Evolutionary conservation across 1,139 yeast species (phyloP).

Genomic region (Geotrichum phurueaensis): DNA sequence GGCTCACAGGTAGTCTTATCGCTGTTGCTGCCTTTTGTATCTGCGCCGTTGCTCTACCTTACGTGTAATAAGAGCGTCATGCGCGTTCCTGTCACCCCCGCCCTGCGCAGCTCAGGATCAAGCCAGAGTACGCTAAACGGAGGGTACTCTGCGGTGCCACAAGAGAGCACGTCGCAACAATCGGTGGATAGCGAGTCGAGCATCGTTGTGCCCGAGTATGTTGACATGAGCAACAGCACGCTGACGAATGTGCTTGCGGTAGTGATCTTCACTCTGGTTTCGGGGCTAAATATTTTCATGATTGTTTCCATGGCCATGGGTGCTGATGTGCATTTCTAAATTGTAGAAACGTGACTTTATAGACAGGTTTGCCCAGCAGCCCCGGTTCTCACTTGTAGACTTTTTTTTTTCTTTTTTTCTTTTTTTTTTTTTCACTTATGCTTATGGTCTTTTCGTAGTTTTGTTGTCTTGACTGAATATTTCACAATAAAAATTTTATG

Average conservation of each 20-base stretch:
- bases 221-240: conserved; percentile 64
- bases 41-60: conserved; percentile 83
- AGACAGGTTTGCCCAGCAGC: not conserved
- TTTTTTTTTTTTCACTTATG: not conserved
- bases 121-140: not conserved
- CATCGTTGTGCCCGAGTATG: conserved; percentile 21
- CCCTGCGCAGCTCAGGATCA: not conserved
- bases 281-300: conserved; percentile 67
- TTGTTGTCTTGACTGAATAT: not conserved
- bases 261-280: conserved; percentile 63
- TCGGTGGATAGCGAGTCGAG: conserved; percentile 2
- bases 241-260: conserved; percentile 51
- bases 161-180: not conserved
- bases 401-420: not conserved
- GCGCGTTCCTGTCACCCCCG: conserved; percentile 47
- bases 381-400: not conserved
- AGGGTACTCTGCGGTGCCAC: not conserved
- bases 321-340: conserved; percentile 53
- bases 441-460: not conserved
- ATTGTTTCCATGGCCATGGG: conserved; percentile 64
- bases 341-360: not conserved
- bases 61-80: conserved; percentile 69
- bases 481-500: not conserved
- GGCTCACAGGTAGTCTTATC: conserved; percentile 85
- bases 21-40: conserved; percentile 75